A percentile compares a stretch with the other conserved stretches of the same genome.
phyloP scores from a whole-genome alignment of 2,329 filamentous ascomycete genomes.

The Stagonosporopsis rhizophila region DNA sequence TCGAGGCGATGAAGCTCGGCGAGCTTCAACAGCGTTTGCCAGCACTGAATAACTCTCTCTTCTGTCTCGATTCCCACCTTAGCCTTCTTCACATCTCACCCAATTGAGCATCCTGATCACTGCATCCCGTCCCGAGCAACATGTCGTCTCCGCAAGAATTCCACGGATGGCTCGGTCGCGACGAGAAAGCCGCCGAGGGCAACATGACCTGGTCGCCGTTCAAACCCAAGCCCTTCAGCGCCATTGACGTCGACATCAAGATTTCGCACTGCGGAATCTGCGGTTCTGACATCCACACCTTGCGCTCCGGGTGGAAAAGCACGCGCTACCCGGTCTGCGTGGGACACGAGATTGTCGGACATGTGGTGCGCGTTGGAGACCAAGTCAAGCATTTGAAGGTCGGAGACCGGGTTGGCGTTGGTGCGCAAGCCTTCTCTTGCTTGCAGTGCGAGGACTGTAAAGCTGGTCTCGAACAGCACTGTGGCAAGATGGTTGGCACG shows the following conservation, averaged over 20 bases:
- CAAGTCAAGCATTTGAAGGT: constrained; percentile 58
- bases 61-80: background rate
- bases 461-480: constrained; percentile 54
- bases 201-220: constrained; percentile 63
- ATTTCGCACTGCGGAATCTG: constrained; percentile 46
- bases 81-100: background rate
- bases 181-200: constrained; percentile 57
- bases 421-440: constrained; percentile 59
- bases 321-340: constrained; percentile 54
- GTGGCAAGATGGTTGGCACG: constrained; percentile 60
- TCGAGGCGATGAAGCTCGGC: constrained; percentile 10
- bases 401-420: constrained; percentile 66
- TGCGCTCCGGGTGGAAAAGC: constrained; percentile 53
- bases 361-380: constrained; percentile 46
- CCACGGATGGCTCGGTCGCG: constrained; percentile 64
- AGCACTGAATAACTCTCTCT: background rate
- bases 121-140: background rate
- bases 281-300: constrained; percentile 48
- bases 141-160: constrained; percentile 56
- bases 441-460: constrained; percentile 63
- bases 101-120: no score
- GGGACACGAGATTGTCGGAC: constrained; percentile 54
- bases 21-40: background rate
- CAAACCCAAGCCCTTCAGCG: constrained; percentile 51
- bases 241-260: constrained; percentile 46